Conservation (phyloP, 345 rosid genomes). For the Eucalyptus shirleyi region DNA sequence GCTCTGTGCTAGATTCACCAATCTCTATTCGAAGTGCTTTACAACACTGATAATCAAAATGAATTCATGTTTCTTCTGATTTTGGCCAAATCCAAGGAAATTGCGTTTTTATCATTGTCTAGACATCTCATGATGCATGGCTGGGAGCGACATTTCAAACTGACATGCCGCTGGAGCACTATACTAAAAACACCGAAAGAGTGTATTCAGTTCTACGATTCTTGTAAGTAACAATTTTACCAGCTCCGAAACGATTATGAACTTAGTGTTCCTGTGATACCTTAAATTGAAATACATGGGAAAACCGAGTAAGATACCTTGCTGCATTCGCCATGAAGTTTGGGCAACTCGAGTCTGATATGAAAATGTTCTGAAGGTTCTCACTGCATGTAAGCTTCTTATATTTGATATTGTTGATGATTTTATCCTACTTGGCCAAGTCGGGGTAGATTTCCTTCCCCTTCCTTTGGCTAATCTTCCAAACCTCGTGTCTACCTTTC, state of each 20-base stretch:
- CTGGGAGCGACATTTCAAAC: not conserved
- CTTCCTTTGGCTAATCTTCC: not conserved
- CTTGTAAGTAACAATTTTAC: not conserved
- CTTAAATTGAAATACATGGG: not conserved
- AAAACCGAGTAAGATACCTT: not conserved
- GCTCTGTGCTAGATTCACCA: conserved; percentile 33
- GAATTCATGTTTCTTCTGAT: not conserved
- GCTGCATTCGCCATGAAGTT: not conserved
- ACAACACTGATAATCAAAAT: conserved; percentile 27
- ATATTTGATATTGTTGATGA: not conserved
- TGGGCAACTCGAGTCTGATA: not conserved
- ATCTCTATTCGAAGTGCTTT: conserved; percentile 56
- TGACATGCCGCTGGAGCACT: not conserved
- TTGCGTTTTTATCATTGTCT: not conserved
- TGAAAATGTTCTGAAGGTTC: not conserved
- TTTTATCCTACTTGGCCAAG: not conserved
- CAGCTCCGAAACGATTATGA: not conserved
- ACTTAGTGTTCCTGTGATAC: not conserved
- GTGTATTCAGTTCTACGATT: not conserved
- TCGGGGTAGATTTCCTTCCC: not conserved
- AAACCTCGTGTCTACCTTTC: not conserved
- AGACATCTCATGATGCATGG: not conserved
- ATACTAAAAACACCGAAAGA: not conserved
- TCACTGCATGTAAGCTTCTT: not conserved
- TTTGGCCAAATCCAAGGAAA: not conserved